Percentiles rank a stretch among this genome's conserved stretches.
Conservation (phyloP, 2,329 filamentous ascomycete genomes). For the Mycosphaerella sp. region DNA sequence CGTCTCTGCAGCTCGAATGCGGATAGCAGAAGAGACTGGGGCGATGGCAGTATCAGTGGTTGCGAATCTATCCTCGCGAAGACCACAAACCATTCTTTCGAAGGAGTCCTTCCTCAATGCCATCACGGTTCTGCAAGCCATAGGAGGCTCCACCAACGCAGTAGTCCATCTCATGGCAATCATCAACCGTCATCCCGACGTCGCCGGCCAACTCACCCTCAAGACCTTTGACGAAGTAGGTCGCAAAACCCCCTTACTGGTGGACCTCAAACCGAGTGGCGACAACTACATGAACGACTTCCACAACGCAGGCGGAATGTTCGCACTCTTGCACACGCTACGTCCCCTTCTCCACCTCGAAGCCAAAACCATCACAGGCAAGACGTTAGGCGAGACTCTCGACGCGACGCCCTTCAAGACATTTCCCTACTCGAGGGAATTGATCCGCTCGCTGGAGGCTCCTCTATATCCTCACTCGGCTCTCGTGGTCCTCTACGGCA, state of each 20-base stretch:
- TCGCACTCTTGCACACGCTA: slow-evolving; percentile 43
- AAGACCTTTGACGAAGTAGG: slow-evolving; percentile 46
- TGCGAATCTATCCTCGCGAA: slow-evolving; percentile 34
- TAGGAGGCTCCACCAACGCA: slow-evolving; percentile 42
- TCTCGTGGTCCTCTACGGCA: slow-evolving; percentile 43
- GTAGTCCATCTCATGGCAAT: slow-evolving; percentile 43
- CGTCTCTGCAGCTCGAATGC: slow-evolving; percentile 46
- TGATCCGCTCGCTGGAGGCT: slow-evolving; percentile 41
- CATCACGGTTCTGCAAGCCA: slow-evolving; percentile 41
- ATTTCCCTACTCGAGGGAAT: slow-evolving; percentile 38
- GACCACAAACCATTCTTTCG: slow-evolving; percentile 42
- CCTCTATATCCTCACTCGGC: slow-evolving; percentile 44
- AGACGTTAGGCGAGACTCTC: slow-evolving; percentile 43
- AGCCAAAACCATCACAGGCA: slow-evolving; percentile 43
- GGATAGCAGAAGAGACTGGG: slow-evolving; percentile 51
- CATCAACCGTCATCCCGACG: slow-evolving; percentile 45
- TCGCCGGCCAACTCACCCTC: slow-evolving; percentile 42
- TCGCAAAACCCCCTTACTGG: slow-evolving; percentile 41
- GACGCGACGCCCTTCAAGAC: slow-evolving; percentile 39
- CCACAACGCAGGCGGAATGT: slow-evolving; percentile 49
- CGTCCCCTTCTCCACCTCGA: slow-evolving; percentile 43
- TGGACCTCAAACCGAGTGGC: slow-evolving; percentile 50
- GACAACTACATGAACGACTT: slow-evolving; percentile 53
- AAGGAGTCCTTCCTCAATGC: slow-evolving; percentile 46
- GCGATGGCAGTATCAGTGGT: slow-evolving; percentile 42